Conservation (phyloP, 306 rosid species). For the Delonix regia region DNA sequence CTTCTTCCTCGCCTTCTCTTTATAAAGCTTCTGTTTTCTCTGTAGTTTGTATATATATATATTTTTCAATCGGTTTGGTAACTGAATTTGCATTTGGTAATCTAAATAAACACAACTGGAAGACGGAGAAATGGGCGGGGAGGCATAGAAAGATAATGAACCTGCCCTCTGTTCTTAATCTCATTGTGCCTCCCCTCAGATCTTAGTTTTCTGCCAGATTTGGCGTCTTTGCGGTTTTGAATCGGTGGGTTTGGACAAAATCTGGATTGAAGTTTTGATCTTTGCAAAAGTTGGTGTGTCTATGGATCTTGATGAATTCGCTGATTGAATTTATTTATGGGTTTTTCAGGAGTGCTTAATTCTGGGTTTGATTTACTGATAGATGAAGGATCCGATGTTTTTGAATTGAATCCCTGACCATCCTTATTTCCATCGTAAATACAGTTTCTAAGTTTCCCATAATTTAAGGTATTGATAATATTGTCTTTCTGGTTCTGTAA, state of each 20-base stretch:
- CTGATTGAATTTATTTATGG: conserved; percentile 39
- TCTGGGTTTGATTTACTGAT: conserved; percentile 62
- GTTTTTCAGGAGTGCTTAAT: conserved; percentile 61
- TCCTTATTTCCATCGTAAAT: conserved; percentile 51
- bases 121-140: conserved; percentile 61
- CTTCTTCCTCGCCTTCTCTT: conserved; percentile 65
- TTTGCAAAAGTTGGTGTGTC: conserved; percentile 41
- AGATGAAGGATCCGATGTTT: conserved; percentile 79
- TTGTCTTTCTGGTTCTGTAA: conserved; percentile 36
- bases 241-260: conserved; percentile 66
- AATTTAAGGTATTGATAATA: conserved; percentile 56
- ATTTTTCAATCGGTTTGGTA: conserved; percentile 59
- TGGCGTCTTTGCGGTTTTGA: conserved; percentile 67
- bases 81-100: conserved; percentile 76
- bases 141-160: conserved; percentile 74
- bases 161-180: conserved; percentile 72
- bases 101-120: conserved; percentile 61
- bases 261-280: conserved; percentile 63
- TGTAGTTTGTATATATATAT: conserved; percentile 40
- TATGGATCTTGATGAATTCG: conserved; percentile 61
- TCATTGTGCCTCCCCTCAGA: conserved; percentile 91
- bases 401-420: conserved; percentile 62
- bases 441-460: conserved; percentile 52
- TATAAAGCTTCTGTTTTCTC: conserved; percentile 41
- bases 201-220: conserved; percentile 63